Evolutionary conservation across 441 rosid species (phyloP), one percentile per base, ranked within the genome.

Genomic region (Corymbia calophylla): DNA sequence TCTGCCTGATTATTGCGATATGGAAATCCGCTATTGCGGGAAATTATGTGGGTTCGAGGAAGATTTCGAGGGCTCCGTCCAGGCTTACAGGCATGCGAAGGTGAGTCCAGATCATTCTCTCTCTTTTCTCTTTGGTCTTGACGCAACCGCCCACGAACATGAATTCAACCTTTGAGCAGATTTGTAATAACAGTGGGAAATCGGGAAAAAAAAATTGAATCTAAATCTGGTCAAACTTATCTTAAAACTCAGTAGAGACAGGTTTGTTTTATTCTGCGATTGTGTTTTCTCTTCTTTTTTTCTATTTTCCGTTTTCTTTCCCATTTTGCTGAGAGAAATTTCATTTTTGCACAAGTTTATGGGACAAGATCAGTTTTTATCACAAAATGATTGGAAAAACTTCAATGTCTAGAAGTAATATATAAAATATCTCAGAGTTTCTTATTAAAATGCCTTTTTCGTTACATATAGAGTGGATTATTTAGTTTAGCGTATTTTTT

Each of bases 21-120:
- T n/a, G 3, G 0, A 7, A 0, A 64, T 64, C 5, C 0, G 1
- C 19, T 0, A 3, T 64, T 3, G 35, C 32, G 0, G 31, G 16
- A 14, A 60, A 60, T 27, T 60, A 27, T 0, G 66, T 60, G 31
- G n/a, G 31, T 11, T 60, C 27, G 15, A 60, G 31, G 29, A 12
- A 60, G 0, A n/a, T 25, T 60, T 60, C 6, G 31, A 2, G 31
- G 66, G 66, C 31, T 14, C 31, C 2, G 0, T 60, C 66, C 66
- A 60, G n/a, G 27, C 66, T 60, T 60, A 11, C 66, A 27, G 2
- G 66, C 66, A 14, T 2, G 7, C 5, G 11, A 27, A 60, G 66
- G 66, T 60, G 66, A 60, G 66, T 21, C 31, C 5, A 27, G n/a
- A 60, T 8, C 66, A 1, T 32, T 68, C 80, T 64, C 32, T n/a